Percentiles rank a stretch among this genome's conserved stretches.
phyloP scores from a whole-genome alignment of 352 stramenopile genomes.

The Phytopythium aichiense region DNA sequence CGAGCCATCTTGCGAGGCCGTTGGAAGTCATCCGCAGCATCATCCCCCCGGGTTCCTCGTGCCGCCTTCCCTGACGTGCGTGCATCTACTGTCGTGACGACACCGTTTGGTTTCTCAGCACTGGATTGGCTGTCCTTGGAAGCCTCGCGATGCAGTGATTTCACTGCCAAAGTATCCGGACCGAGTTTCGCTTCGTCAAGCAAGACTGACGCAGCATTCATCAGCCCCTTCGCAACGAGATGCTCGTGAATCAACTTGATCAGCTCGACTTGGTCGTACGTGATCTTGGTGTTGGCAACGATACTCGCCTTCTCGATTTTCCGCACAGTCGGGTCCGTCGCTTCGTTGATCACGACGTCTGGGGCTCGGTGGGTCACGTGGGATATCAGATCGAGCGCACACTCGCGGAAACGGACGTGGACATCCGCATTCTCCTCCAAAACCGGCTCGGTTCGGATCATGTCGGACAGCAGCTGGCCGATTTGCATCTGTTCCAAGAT shows the following conservation, averaged over 20 bases:
- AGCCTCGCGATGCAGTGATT: background rate
- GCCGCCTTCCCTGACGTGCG: background rate
- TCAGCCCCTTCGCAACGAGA: slow-evolving; percentile 71
- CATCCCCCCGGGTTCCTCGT: background rate
- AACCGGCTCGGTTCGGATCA: slow-evolving; percentile 82
- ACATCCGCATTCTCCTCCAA: slow-evolving; percentile 84
- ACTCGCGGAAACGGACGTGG: slow-evolving; percentile 84
- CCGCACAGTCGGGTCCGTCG: slow-evolving; percentile 78
- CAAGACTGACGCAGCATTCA: slow-evolving; percentile 44
- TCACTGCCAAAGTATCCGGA: background rate
- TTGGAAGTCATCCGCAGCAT: background rate
- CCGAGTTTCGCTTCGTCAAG: slow-evolving; percentile 43
- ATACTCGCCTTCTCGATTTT: slow-evolving; percentile 90
- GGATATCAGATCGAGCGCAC: slow-evolving; percentile 85
- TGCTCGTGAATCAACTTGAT: slow-evolving; percentile 82
- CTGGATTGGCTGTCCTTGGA: background rate
- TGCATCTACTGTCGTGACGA: background rate
- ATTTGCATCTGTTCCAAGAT: slow-evolving; percentile 91
- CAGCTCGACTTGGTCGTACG: slow-evolving; percentile 81
- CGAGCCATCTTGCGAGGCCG: slow-evolving; percentile 9
- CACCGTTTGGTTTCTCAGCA: background rate
- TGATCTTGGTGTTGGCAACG: slow-evolving; percentile 83
- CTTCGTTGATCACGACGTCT: slow-evolving; percentile 83
- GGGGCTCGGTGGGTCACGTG: slow-evolving; percentile 80
- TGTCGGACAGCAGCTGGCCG: slow-evolving; percentile 78